These are phyloP conservation scores for Heliamphora pulchella DNA, from an alignment of 179 eudicot genomes.

Conservation along the genomic window DNA sequence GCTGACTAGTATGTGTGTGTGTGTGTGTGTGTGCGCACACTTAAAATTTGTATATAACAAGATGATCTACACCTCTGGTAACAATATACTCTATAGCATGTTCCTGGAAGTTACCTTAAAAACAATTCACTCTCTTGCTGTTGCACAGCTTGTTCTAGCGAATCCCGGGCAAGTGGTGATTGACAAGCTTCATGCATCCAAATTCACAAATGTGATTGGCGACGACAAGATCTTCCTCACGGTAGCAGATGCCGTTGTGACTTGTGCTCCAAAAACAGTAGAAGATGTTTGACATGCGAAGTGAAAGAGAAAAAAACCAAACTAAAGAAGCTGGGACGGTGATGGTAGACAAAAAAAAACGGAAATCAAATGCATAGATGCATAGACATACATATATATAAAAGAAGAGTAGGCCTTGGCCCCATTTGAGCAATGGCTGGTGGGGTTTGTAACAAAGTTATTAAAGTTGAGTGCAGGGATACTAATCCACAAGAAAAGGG, in stretches of 20 bases:
- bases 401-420: background rate
- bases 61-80: background rate
- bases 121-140: background rate
- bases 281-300: conserved; percentile 26
- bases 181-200: conserved; percentile 64
- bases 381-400: background rate
- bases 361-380: background rate
- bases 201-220: conserved; percentile 40
- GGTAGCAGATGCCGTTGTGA: conserved; percentile 61
- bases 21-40: background rate
- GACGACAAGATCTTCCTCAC: conserved; percentile 67
- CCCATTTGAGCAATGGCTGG: background rate
- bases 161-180: conserved; percentile 75
- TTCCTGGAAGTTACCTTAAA: no score
- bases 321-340: no score
- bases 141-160: conserved; percentile 57
- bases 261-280: conserved; percentile 37
- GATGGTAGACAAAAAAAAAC: background rate
- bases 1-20: no score
- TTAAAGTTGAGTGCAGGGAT: background rate
- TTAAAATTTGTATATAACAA: background rate
- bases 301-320: no score
- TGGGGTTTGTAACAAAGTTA: background rate
- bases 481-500: conserved; percentile 14
- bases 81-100: no score